A percentile compares a stretch with the other conserved stretches of the same genome.
These are phyloP conservation scores for Starmerella roubikii DNA, from an alignment of 805 yeast species.

Conservation along the genomic window DNA sequence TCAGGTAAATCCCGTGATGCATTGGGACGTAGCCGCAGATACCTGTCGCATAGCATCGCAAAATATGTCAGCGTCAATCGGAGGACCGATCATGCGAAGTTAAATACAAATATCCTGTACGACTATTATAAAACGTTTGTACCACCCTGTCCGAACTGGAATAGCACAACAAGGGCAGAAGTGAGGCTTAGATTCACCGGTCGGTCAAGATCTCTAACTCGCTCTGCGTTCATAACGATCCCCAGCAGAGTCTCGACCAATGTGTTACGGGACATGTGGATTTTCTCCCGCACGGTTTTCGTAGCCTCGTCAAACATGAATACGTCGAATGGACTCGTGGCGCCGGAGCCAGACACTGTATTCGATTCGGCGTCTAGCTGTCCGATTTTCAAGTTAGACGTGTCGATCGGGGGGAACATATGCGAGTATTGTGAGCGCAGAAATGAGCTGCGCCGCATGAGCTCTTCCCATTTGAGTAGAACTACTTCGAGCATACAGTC, in stretches of 20 bases:
- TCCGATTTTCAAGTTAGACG: constrained; percentile 15
- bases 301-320: constrained; percentile 6
- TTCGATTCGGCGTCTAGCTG: constrained; percentile 4
- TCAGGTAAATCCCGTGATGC: too few relatives aligned
- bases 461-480: constrained; percentile 21
- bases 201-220: too few relatives aligned
- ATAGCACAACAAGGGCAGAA: too few relatives aligned
- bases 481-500: constrained; percentile 20
- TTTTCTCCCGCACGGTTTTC: constrained; percentile 1
- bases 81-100: too few relatives aligned
- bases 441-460: constrained; percentile 27
- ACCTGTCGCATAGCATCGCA: too few relatives aligned
- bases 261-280: constrained; percentile 1
- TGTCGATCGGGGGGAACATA: constrained; percentile 30
- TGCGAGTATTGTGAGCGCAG: constrained; percentile 35
- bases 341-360: constrained; percentile 17
- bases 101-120: too few relatives aligned
- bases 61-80: too few relatives aligned
- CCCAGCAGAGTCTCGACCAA: constrained; percentile 2
- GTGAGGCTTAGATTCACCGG: too few relatives aligned
- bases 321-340: constrained; percentile 10
- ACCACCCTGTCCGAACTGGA: too few relatives aligned
- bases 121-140: too few relatives aligned
- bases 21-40: too few relatives aligned
- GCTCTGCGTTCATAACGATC: neutral